Base-by-base conservation (phyloP, 140 eudicot genomes). In the Ambrosia hybrid region DNA sequence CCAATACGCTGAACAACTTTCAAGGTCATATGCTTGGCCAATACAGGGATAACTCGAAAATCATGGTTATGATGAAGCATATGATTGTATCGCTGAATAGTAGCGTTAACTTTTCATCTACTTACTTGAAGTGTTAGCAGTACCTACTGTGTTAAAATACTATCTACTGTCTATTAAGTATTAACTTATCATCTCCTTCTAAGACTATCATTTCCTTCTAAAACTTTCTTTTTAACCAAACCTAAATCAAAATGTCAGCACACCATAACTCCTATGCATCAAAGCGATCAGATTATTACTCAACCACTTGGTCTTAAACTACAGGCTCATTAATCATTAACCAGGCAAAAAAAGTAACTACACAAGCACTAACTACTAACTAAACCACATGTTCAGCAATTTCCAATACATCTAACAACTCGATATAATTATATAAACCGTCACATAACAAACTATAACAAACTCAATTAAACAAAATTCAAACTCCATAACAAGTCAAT, bases 321-420 rank as follows among this genome's bases (percentile, higher is more conserved):
- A 62, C 17, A 73, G 38, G 0, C 51, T 51, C 39, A 14, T 37
- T n/a, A n/a, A n/a, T n/a, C n/a, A n/a, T n/a, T 49, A 61, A 73
- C 34, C 46, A 58, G 12, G 10, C 51, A 26, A 38, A 41, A 7
- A 61, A 59, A n/a, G 38, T 41, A 15, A 51, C 63, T 34, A 36
- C 2, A 48, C 63, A 62, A n/a, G n/a, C n/a, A n/a, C n/a, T n/a
- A n/a, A n/a, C n/a, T n/a, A n/a, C n/a, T 4, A 45, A 30, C 49
- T 65, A 45, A 15, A 68, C 6, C 65, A 76, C 68, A 46, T 1
- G 26, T 49, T 41, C 57, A 61, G 49, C 73, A 67, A 33, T 16
- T 11, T 48, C 12, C 53, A 46, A 36, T 0, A 57, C 16, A 56
- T 58, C 17, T 48, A 33, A 37, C 43, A 5, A 68, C 56, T 46